Evolutionary conservation across 495 filamentous ascomycete species (phyloP).

Genomic region (Beverwykella pulmonaria): DNA sequence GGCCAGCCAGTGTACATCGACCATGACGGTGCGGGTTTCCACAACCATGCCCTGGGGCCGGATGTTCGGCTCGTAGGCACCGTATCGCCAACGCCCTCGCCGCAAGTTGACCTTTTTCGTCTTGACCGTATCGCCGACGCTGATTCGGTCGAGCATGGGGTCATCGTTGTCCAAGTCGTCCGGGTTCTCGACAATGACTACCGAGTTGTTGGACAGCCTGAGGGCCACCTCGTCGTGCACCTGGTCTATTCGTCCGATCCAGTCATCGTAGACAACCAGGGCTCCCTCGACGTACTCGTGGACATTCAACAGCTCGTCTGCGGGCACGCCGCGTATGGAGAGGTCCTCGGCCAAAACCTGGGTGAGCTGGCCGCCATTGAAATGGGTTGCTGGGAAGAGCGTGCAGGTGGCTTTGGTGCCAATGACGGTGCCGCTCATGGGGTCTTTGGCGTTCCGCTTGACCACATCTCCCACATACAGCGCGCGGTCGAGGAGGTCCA

Average conservation of each 20-base stretch:
- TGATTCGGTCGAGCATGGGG: conserved; percentile 22
- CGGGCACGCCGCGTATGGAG: conserved; percentile 33
- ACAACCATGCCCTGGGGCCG: conserved; percentile 54
- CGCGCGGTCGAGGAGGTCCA: conserved; percentile 44
- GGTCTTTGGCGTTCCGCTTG: conserved; percentile 41
- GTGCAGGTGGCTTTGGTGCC: conserved; percentile 39
- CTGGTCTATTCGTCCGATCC: conserved; percentile 45
- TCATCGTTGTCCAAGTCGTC: conserved; percentile 39
- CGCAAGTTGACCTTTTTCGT: conserved; percentile 57
- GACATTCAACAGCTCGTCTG: conserved; percentile 38
- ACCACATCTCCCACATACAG: conserved; percentile 49
- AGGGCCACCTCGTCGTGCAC: conserved; percentile 40
- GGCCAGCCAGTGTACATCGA: conserved; percentile 56
- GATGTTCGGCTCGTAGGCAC: conserved; percentile 52
- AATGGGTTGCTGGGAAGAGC: conserved; percentile 26
- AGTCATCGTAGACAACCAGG: conserved; percentile 46
- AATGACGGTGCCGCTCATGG: conserved; percentile 50
- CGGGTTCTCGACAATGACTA: conserved; percentile 45
- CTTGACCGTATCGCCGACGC: conserved; percentile 53
- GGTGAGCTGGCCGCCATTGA: conserved; percentile 8
- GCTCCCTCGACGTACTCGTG: conserved; percentile 42
- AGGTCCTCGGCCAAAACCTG: conserved; percentile 13
- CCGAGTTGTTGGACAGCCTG: conserved; percentile 43
- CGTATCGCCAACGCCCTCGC: conserved; percentile 54
- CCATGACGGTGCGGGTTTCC: conserved; percentile 46